Conservation (phyloP, 257 asterid genomes). For the Sherardia arvensis region DNA sequence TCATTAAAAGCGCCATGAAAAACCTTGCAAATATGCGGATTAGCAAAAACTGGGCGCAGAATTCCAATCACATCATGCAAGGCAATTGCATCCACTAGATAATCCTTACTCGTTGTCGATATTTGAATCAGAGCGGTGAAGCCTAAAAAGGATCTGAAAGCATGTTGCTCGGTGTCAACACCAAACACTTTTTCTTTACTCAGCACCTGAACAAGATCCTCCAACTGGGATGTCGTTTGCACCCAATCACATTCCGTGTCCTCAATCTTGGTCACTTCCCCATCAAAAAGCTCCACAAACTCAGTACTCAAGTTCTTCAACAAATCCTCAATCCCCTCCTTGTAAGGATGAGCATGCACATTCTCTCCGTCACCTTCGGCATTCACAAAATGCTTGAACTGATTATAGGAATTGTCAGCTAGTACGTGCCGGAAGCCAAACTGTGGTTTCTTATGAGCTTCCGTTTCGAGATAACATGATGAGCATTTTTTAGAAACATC, state of each 20-base stretch:
- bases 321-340: constrained; percentile 46
- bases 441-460: too few relatives aligned
- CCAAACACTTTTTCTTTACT: constrained; percentile 58
- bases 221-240: constrained; percentile 43
- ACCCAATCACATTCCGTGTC: too few relatives aligned
- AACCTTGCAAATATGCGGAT: constrained; percentile 92
- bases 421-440: constrained; percentile 52
- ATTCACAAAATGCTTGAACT: constrained; percentile 59
- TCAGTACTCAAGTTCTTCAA: constrained; percentile 40
- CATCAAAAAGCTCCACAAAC: too few relatives aligned
- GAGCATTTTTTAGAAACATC: constrained; percentile 23
- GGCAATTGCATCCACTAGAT: constrained; percentile 62
- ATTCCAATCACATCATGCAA: too few relatives aligned
- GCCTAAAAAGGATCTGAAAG: constrained; percentile 79
- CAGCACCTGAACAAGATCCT: constrained; percentile 51
- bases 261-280: constrained; percentile 26
- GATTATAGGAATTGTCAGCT: constrained; percentile 77
- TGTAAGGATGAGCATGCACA: constrained; percentile 50
- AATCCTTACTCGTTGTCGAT: constrained; percentile 44
- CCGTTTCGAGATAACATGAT: constrained; percentile 48
- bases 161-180: constrained; percentile 91
- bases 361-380: constrained; percentile 37
- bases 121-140: constrained; percentile 65
- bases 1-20: constrained; percentile 98
- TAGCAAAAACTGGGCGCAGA: constrained; percentile 61